These are phyloP conservation scores for Psilocybe cyanescens DNA, from an alignment of 768 basidiomycete species.

Conservation along the genomic window DNA sequence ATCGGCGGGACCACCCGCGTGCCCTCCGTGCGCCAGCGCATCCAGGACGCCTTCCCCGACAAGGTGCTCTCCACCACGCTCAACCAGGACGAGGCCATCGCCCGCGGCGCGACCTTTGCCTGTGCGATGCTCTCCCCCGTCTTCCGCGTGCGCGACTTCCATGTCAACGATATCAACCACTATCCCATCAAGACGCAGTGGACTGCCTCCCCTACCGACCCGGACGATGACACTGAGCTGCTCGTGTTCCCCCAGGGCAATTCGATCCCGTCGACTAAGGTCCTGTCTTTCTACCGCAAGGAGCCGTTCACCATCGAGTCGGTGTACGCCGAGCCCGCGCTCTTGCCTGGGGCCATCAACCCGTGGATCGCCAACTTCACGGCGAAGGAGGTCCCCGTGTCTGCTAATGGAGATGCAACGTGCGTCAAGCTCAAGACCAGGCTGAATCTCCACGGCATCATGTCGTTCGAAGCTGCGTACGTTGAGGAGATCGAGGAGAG, in stretches of 20 bases:
- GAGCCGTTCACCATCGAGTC: conserved; percentile 89
- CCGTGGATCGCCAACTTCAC: conserved; percentile 85
- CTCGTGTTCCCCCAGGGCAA: conserved; percentile 89
- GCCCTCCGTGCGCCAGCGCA: conserved; percentile 87
- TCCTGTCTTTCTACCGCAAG: conserved; percentile 93
- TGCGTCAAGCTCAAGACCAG: conserved; percentile 92
- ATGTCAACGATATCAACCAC: conserved; percentile 80
- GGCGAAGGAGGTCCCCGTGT: conserved; percentile 78
- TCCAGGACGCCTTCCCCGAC: conserved; percentile 81
- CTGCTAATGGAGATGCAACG: conserved; percentile 71
- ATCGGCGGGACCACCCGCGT: conserved; percentile 94
- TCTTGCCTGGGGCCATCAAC: conserved; percentile 79
- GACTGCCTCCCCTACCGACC: conserved; percentile 73
- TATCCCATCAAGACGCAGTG: conserved; percentile 94
- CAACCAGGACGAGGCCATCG: conserved; percentile 98
- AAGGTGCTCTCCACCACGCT: conserved; percentile 89
- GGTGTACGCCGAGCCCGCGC: conserved; percentile 71
- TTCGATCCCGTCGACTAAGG: conserved; percentile 89
- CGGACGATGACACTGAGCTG: conserved; percentile 90
- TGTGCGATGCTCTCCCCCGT: conserved; percentile 97
- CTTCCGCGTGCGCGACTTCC: conserved; percentile 97
- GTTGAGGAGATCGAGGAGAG: conserved; percentile 81
- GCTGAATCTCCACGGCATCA: conserved; percentile 82
- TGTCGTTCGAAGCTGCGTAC: conserved; percentile 88
- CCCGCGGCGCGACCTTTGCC: conserved; percentile 94